Percentiles rank a stretch among this genome's conserved stretches.
phyloP scores from a whole-genome alignment of 768 basidiomycete species.

The Coprinopsis cinerea region DNA sequence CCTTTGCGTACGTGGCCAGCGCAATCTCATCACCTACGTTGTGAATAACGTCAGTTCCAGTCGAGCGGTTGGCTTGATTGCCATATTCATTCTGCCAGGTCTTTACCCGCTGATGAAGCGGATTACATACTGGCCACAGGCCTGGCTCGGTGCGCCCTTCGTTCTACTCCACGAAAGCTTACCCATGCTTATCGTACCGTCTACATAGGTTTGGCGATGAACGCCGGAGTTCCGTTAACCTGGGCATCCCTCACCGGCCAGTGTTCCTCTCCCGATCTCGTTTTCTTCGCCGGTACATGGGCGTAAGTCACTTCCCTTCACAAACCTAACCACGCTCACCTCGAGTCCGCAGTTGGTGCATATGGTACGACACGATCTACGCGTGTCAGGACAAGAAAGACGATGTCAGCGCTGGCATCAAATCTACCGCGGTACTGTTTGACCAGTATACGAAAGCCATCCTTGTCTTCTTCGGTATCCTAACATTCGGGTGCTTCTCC shows the following conservation, averaged over 20 bases:
- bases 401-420: conserved; percentile 44
- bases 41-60: too few relatives aligned
- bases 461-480: conserved; percentile 30
- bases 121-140: conserved; percentile 37
- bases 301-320: not conserved
- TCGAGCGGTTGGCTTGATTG: conserved; percentile 11
- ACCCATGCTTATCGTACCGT: not conserved
- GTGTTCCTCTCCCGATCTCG: not conserved
- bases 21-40: not conserved
- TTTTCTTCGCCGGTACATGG: conserved; percentile 1
- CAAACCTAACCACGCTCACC: too few relatives aligned
- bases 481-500: conserved; percentile 26
- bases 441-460: conserved; percentile 35
- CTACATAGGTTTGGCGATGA: conserved; percentile 28
- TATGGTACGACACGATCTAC: conserved; percentile 42
- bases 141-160: conserved; percentile 29
- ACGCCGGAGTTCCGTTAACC: conserved; percentile 24
- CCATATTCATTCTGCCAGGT: conserved; percentile 17
- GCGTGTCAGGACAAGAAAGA: conserved; percentile 54
- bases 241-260: conserved; percentile 20
- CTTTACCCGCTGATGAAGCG: conserved; percentile 37
- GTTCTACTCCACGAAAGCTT: not conserved
- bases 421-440: conserved; percentile 52
- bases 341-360: not conserved
- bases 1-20: conserved; percentile 13